Evolutionary conservation across 129 eudicot species (phyloP), one percentile per base, ranked within the genome.

Genomic region (Artemisia argyi): DNA sequence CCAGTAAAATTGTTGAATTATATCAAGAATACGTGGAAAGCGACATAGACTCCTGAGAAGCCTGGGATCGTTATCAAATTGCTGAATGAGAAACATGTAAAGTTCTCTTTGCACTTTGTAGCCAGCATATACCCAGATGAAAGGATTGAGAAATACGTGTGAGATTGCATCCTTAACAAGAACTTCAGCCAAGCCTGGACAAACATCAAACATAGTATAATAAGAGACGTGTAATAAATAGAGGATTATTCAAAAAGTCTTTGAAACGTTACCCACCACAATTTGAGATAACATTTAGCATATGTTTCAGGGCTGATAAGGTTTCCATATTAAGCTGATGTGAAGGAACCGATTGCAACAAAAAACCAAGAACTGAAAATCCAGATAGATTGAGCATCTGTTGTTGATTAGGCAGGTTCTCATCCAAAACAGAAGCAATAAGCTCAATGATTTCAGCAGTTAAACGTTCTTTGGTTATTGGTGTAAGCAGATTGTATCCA

Each of bases 371-470:
- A 50, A 94, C 77, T 3, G 96, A 82, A 83, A 95, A 88, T 73
- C 99, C 99, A 70, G 99, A 95, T 71, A 90, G 90, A 57, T 86
- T 89, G 56, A 84, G 83, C 99, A 95, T 95, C 80, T 95, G 99
- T 32, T 95, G 99, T 72, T 95, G 99, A 83, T 95, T 95, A 72
- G 96, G 88, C 49, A 95, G 65, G 82, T 91, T 90, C 51, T 95
- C 99, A 76, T 95, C 97, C 19, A 95, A 78, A 73, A 83, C 90
- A 68, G 99, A 95, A 56, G 97, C 94, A 60, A 95, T 91, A 50
- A 95, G 94, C 83, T 90, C 92, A 63, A 95, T 86, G 63, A 87
- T 84, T 82, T 95, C 97, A 63, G 99, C 99, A 73, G 96, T 83
- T 54, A 86, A 78, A 63, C 95, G 89, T 78, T 85, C 96, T 84